phyloP scores from a whole-genome alignment of 306 rosid genomes.

The Fragaria nilgerrensis region DNA sequence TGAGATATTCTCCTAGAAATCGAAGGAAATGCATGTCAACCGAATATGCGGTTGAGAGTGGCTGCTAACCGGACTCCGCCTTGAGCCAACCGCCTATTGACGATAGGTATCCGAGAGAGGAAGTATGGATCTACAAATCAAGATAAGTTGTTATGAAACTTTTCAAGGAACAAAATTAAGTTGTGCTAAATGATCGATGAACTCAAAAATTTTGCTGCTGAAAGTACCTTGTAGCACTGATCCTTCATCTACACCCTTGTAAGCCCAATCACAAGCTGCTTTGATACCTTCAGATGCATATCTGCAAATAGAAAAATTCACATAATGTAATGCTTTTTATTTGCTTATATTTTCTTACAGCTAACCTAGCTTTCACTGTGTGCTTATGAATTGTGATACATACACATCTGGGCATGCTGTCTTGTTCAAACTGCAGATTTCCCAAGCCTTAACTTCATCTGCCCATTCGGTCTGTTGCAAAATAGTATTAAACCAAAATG shows the following conservation, averaged over 20 bases:
- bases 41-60: slow-evolving; percentile 59
- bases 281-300: slow-evolving; percentile 70
- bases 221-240: slow-evolving; percentile 57
- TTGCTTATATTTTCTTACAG: not conserved
- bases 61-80: slow-evolving; percentile 92
- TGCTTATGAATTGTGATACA: slow-evolving; percentile 8
- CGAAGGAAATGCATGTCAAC: slow-evolving; percentile 8
- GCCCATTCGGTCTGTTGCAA: slow-evolving; percentile 62
- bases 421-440: slow-evolving; percentile 45
- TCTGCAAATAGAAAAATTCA: slow-evolving; percentile 31
- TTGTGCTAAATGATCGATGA: not conserved
- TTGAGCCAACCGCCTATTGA: slow-evolving; percentile 66
- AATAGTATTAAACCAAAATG: slow-evolving; percentile 3
- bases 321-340: not conserved
- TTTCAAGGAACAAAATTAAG: not conserved
- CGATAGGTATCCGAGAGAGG: slow-evolving; percentile 58
- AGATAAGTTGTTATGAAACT: not conserved
- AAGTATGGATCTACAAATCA: slow-evolving; percentile 66
- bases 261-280: slow-evolving; percentile 81
- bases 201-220: not conserved
- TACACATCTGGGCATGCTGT: slow-evolving; percentile 63
- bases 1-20: not conserved
- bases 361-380: not conserved
- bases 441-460: slow-evolving; percentile 65
- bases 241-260: slow-evolving; percentile 55